Conservation (phyloP, 495 filamentous ascomycete genomes). For the Rostrohypoxylon terebratum region DNA sequence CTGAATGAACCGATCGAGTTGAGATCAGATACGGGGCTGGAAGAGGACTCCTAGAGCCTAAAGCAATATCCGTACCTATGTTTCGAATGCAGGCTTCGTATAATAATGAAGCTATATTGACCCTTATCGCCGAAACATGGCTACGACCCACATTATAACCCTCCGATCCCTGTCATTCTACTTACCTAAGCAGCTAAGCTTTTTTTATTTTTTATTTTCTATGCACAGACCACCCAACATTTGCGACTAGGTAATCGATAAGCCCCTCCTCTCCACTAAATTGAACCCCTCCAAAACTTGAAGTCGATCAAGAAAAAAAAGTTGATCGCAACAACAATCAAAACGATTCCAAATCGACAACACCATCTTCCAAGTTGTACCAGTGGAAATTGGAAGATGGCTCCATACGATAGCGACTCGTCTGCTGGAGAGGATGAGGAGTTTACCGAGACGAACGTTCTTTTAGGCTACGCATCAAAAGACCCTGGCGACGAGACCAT, state of each 20-base stretch:
- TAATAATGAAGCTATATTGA: background rate
- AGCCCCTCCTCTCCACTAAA: slow-evolving; percentile 38
- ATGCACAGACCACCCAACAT: slow-evolving; percentile 6
- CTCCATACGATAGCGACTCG: slow-evolving; percentile 86
- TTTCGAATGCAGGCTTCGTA: background rate
- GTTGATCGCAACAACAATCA: background rate
- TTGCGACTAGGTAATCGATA: slow-evolving; percentile 3
- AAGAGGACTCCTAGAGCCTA: background rate
- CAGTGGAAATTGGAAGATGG: slow-evolving; percentile 66
- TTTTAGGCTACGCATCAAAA: slow-evolving; percentile 89
- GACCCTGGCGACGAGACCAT: slow-evolving; percentile 86
- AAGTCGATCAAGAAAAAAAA: slow-evolving; percentile 44
- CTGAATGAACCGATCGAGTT: background rate
- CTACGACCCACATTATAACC: background rate
- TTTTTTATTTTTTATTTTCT: no score
- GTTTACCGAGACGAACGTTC: slow-evolving; percentile 87
- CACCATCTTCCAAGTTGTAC: background rate
- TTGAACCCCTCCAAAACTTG: slow-evolving; percentile 41
- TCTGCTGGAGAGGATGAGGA: slow-evolving; percentile 75
- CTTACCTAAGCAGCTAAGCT: background rate
- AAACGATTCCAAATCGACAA: background rate
- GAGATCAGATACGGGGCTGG: background rate
- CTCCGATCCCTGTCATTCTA: background rate
- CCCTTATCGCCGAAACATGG: background rate
- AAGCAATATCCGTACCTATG: background rate